phyloP scores from a whole-genome alignment of 2,329 filamentous ascomycete species.

The Cladosporium sp. region DNA sequence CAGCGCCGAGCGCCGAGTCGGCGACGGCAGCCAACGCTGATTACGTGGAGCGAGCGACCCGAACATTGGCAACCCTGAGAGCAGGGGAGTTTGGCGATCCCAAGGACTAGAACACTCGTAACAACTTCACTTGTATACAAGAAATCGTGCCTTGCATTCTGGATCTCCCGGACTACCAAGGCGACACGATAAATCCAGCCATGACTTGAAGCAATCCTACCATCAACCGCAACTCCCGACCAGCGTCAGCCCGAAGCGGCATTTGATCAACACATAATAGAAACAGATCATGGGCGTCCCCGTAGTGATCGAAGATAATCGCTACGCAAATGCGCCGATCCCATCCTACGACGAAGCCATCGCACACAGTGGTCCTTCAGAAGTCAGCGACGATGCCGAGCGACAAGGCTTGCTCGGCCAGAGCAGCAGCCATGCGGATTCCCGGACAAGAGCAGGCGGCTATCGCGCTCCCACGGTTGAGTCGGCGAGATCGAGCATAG shows the following conservation, averaged over 20 bases:
- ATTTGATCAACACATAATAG: neutral
- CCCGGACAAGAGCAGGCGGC: conserved; percentile 39
- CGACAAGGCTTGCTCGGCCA: conserved; percentile 67
- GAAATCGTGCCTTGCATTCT: neutral
- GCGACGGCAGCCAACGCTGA: neutral
- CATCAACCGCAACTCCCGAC: neutral
- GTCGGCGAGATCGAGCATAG: conserved; percentile 63
- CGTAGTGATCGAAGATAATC: conserved; percentile 5
- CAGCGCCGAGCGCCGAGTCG: neutral
- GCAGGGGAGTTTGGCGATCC: neutral
- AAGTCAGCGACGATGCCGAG: conserved; percentile 64
- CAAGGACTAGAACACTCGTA: neutral
- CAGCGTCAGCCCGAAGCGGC: conserved; percentile 5
- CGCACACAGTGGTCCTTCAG: conserved; percentile 51
- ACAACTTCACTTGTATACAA: neutral
- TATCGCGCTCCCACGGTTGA: conserved; percentile 82
- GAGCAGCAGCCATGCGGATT: conserved; percentile 22
- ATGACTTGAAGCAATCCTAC: neutral
- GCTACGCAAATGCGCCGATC: conserved; percentile 55
- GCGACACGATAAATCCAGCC: neutral
- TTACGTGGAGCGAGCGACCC: neutral
- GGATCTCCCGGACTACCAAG: neutral
- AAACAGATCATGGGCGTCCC: conserved; percentile 6
- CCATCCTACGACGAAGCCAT: conserved; percentile 80
- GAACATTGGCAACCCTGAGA: neutral